A percentile compares a stretch with the other conserved stretches of the same genome.
phyloP scores from a whole-genome alignment of 441 rosid species.

The Croton laevigatus region DNA sequence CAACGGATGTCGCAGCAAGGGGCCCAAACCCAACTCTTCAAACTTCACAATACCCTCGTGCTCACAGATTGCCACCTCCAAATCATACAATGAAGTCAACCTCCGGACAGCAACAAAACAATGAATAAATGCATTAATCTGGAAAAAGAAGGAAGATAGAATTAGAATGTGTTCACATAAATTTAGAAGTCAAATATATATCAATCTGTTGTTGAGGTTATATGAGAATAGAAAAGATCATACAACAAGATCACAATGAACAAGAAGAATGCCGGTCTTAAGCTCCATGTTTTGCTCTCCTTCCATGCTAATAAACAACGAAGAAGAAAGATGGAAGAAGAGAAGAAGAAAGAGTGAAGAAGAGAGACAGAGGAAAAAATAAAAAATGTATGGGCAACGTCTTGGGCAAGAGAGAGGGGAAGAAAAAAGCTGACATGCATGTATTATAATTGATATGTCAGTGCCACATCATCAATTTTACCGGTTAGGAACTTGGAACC shows the following conservation, averaged over 20 bases:
- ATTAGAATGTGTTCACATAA: neutral
- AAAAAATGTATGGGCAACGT: too few relatives aligned
- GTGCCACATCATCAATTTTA: too few relatives aligned
- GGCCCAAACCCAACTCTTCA: slow-evolving; percentile 79
- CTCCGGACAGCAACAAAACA: slow-evolving; percentile 81
- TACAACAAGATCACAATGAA: neutral
- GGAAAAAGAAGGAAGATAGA: slow-evolving; percentile 9
- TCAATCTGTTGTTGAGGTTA: neutral
- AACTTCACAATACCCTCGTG: slow-evolving; percentile 70
- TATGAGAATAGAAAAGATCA: neutral
- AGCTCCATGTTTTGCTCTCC: too few relatives aligned
- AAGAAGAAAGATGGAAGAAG: too few relatives aligned
- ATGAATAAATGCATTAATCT: slow-evolving; percentile 91
- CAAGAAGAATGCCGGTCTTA: too few relatives aligned
- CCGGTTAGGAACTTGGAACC: too few relatives aligned
- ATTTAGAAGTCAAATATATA: neutral
- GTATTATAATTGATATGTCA: too few relatives aligned
- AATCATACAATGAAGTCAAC: slow-evolving; percentile 76
- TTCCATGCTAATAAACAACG: too few relatives aligned
- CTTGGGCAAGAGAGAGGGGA: too few relatives aligned
- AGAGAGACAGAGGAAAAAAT: too few relatives aligned
- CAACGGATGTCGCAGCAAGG: slow-evolving; percentile 71
- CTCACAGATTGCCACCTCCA: slow-evolving; percentile 76
- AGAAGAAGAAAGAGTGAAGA: too few relatives aligned
- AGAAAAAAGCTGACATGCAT: too few relatives aligned